A percentile compares a stretch with the other conserved stretches of the same genome.
These are phyloP conservation scores for Davidsoniella virescens DNA, from an alignment of 2,329 filamentous ascomycete genomes.

Conservation along the genomic window DNA sequence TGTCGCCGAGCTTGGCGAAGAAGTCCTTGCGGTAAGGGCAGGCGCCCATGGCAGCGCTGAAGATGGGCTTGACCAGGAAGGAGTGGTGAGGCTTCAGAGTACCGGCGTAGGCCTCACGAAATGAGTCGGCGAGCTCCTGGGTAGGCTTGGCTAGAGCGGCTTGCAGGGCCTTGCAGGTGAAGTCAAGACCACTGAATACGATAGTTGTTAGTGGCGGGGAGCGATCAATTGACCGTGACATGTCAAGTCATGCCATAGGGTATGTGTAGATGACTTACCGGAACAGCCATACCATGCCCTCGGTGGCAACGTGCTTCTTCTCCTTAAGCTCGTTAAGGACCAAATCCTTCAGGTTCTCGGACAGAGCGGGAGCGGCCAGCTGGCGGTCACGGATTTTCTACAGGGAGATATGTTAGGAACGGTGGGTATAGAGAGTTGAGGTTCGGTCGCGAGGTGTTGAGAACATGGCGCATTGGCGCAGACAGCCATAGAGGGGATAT, in stretches of 20 bases:
- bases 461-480: not conserved
- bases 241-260: not conserved
- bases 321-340: conserved; percentile 74
- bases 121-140: conserved; percentile 72
- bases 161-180: conserved; percentile 72
- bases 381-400: conserved; percentile 84
- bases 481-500: not conserved
- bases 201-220: conserved; percentile 6
- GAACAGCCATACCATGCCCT: conserved; percentile 80
- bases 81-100: conserved; percentile 88
- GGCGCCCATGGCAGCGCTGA: conserved; percentile 82
- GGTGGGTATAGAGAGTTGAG: conserved; percentile 13
- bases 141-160: conserved; percentile 52
- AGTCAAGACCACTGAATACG: conserved; percentile 65
- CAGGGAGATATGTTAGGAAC: not conserved
- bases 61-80: conserved; percentile 80
- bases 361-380: conserved; percentile 59
- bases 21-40: conserved; percentile 91
- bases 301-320: conserved; percentile 76
- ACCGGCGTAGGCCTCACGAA: conserved; percentile 66
- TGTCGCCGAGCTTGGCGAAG: conserved; percentile 66
- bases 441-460: conserved; percentile 1
- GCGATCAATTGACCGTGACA: not conserved
- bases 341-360: conserved; percentile 71
- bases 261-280: conserved; percentile 38